Evolutionary conservation across 129 eudicot genomes (phyloP).

Genomic region (Flaveria brownii): DNA sequence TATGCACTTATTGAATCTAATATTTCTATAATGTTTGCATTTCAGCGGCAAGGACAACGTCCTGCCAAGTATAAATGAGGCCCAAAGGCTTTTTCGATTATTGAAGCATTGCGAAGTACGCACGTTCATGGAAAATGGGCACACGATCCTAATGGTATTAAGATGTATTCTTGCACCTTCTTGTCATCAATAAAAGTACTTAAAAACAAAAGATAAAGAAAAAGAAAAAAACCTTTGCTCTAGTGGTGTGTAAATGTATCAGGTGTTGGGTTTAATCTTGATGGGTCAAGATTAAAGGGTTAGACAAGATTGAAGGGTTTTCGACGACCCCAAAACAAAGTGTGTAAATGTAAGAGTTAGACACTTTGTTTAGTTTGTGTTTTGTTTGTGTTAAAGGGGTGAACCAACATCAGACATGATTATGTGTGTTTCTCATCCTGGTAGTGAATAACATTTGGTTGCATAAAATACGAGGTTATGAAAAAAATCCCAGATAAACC

Average conservation of each 20-base stretch:
- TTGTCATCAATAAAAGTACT: background rate
- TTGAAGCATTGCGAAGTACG: constrained; percentile 57
- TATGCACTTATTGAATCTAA: background rate
- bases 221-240: background rate
- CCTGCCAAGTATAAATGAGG: constrained; percentile 69
- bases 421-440: background rate
- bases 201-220: background rate
- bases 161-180: background rate
- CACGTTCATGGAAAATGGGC: constrained; percentile 64
- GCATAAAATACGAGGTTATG: background rate
- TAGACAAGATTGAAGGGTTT: no score
- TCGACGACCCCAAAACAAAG: no score
- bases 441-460: background rate
- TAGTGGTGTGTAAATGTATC: background rate
- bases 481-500: background rate
- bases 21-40: constrained; percentile 25
- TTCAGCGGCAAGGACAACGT: constrained; percentile 77
- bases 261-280: no score
- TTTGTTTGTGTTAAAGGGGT: no score
- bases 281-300: no score
- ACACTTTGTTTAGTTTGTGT: no score
- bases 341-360: no score
- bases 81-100: constrained; percentile 52
- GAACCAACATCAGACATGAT: no score
- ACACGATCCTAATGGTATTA: constrained; percentile 73